These are phyloP conservation scores for Rhodotorula glutinis DNA, from an alignment of 1,284 basidiomycete species.

Conservation along the genomic window DNA sequence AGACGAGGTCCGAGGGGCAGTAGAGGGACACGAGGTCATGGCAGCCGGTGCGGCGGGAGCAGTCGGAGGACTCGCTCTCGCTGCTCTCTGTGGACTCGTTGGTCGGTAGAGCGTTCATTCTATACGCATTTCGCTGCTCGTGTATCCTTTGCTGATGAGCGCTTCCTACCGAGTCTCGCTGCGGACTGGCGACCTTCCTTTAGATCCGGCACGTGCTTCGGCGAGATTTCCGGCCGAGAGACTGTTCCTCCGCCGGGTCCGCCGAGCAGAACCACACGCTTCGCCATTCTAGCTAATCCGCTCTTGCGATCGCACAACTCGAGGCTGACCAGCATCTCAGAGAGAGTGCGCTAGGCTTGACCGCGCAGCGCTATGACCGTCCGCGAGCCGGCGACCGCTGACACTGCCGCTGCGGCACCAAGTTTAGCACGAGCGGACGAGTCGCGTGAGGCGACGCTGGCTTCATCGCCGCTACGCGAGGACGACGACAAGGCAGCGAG, in stretches of 20 bases:
- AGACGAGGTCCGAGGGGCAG: conserved; percentile 10
- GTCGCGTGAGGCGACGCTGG: background rate
- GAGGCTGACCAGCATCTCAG: no score
- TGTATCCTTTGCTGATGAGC: no score
- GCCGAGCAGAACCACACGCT: no score
- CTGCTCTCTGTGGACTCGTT: conserved; percentile 1
- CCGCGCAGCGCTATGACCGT: background rate
- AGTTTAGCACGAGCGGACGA: background rate
- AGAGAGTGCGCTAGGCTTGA: background rate
- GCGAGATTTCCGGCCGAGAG: no score
- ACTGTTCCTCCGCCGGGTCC: no score
- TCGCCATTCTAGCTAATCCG: no score
- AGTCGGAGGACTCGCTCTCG: conserved; percentile 7
- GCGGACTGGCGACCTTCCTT: no score
- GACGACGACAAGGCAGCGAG: background rate
- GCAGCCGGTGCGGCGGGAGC: conserved; percentile 21
- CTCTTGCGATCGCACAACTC: no score
- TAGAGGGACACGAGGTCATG: conserved; percentile 13
- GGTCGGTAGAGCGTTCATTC: background rate
- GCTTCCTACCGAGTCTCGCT: no score
- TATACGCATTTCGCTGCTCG: no score
- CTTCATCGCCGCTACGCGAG: background rate
- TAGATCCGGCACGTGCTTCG: no score
- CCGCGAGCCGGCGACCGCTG: background rate
- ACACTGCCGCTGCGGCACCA: background rate